Conservation (phyloP, 1,284 basidiomycete genomes). For the Moniliophthora roreri region DNA sequence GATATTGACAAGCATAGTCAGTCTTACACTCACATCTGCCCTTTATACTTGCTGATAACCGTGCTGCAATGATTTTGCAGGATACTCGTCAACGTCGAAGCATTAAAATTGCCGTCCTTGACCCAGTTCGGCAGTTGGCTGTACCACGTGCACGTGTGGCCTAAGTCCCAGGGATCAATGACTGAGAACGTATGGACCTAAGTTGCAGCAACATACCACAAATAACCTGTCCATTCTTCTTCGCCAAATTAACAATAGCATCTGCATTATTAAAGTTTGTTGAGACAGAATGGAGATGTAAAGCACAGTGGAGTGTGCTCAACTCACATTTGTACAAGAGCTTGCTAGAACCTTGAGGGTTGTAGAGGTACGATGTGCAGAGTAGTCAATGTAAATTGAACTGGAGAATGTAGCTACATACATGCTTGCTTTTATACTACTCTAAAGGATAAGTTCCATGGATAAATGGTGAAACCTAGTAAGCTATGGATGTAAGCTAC, state of each 20-base stretch:
- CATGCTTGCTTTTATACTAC: no score
- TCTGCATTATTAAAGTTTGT: slow-evolving; percentile 48
- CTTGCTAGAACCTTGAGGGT: no score
- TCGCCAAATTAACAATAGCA: slow-evolving; percentile 43
- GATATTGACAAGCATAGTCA: slow-evolving; percentile 11
- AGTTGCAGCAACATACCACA: slow-evolving; percentile 29
- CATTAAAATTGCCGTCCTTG: slow-evolving; percentile 39
- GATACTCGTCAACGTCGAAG: slow-evolving; percentile 40
- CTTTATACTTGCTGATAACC: slow-evolving; percentile 48
- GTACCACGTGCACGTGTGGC: slow-evolving; percentile 58
- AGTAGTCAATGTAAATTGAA: no score
- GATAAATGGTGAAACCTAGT: no score
- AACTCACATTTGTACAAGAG: no score
- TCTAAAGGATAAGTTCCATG: no score
- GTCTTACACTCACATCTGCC: slow-evolving; percentile 41
- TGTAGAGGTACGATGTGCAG: no score
- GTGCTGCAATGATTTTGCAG: slow-evolving; percentile 46
- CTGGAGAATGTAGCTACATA: no score
- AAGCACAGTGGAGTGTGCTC: no score
- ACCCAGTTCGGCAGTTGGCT: slow-evolving; percentile 56
- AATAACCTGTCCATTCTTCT: slow-evolving; percentile 39
- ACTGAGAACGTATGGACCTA: background rate
- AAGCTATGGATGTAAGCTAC: no score
- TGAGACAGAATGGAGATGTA: slow-evolving; percentile 45
- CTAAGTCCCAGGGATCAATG: slow-evolving; percentile 14